Evolutionary conservation across 2,329 filamentous ascomycete genomes (phyloP).

Genomic region (Apiospora rasikravindrae): DNA sequence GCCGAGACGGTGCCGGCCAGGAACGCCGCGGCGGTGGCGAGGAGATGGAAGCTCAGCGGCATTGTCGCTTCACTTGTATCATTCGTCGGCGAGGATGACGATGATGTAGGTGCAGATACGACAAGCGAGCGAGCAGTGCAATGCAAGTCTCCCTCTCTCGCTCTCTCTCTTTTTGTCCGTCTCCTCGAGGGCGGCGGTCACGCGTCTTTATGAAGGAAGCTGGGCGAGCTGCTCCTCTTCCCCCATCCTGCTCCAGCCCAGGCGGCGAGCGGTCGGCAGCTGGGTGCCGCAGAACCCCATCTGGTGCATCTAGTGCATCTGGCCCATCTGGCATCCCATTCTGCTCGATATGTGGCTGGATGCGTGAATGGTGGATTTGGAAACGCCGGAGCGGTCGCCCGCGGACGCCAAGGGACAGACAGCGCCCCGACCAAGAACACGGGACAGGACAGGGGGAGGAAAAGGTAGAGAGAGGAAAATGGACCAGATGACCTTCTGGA

Average conservation of each 20-base stretch:
- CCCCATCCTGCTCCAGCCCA: not conserved
- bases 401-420: not conserved
- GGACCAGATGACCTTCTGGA: not conserved
- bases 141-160: not conserved
- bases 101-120: not conserved
- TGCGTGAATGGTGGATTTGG: slow-evolving; percentile 4
- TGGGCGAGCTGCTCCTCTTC: not conserved
- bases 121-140: not conserved
- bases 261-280: not conserved
- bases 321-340: not conserved
- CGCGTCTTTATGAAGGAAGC: not conserved
- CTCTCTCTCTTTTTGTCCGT: no score
- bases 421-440: not conserved
- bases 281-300: not conserved
- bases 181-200: not conserved
- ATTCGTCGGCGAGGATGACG: not conserved
- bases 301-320: not conserved
- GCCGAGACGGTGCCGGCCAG: slow-evolving; percentile 20
- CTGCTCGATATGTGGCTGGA: not conserved
- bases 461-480: not conserved
- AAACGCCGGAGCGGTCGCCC: not conserved
- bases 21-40: slow-evolving; percentile 10
- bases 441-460: not conserved
- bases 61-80: not conserved
- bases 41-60: not conserved